These are phyloP conservation scores for Fusarium protoensiforme DNA, from an alignment of 2,329 filamentous ascomycete genomes.

Conservation along the genomic window DNA sequence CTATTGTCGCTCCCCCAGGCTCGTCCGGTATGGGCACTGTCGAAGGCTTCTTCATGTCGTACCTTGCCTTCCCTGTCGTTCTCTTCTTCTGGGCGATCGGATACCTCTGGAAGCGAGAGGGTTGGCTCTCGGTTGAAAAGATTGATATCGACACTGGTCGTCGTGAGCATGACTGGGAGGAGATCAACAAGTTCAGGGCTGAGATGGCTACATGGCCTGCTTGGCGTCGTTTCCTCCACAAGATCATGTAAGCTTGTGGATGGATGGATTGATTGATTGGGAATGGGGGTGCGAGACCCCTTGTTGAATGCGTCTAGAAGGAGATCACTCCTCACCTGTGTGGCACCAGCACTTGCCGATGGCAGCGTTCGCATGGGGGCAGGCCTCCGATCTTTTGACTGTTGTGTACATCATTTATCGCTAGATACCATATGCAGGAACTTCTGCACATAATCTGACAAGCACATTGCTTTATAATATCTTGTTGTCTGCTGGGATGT, in stretches of 20 bases:
- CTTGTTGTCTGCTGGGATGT: background rate
- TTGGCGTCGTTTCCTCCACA: constrained; percentile 58
- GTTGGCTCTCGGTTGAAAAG: constrained; percentile 67
- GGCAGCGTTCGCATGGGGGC: constrained; percentile 1
- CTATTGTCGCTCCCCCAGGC: constrained; percentile 53
- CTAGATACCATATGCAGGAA: constrained; percentile 38
- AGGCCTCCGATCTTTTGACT: constrained; percentile 5
- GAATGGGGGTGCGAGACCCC: background rate
- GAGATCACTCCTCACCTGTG: background rate
- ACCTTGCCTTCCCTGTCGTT: constrained; percentile 66
- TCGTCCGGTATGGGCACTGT: constrained; percentile 51
- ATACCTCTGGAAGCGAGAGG: constrained; percentile 73
- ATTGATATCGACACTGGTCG: constrained; percentile 77
- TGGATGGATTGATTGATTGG: background rate
- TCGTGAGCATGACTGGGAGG: constrained; percentile 73
- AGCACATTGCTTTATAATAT: background rate
- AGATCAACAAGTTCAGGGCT: constrained; percentile 66
- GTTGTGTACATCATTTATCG: constrained; percentile 34
- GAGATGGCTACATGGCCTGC: constrained; percentile 61
- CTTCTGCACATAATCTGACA: constrained; percentile 3
- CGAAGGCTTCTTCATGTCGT: constrained; percentile 66
- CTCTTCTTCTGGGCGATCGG: constrained; percentile 66
- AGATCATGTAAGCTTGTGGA: constrained; percentile 49
- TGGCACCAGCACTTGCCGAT: background rate
- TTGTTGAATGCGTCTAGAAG: background rate